Evolutionary conservation across 768 basidiomycete genomes (phyloP).

Genomic region (Hericium alpestre): DNA sequence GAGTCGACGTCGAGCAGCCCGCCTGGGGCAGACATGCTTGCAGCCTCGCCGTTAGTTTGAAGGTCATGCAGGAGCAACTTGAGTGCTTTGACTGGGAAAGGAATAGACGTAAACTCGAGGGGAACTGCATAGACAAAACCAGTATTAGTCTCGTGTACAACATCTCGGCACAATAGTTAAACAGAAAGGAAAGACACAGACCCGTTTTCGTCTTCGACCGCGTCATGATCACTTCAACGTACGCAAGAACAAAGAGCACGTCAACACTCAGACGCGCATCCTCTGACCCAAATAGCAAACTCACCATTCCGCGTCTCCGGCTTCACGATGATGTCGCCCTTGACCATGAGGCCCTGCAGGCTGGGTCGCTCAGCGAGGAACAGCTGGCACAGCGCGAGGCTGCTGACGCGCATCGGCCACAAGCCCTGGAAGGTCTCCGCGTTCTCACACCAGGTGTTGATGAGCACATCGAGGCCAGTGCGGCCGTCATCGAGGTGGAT

Average conservation of each 20-base stretch:
- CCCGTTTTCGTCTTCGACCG: constrained; percentile 81
- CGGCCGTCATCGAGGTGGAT: constrained; percentile 43
- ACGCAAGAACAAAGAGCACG: background rate
- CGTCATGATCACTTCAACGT: constrained; percentile 81
- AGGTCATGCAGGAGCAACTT: constrained; percentile 83
- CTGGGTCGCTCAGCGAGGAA: constrained; percentile 56
- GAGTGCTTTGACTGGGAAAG: constrained; percentile 87
- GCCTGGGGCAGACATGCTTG: constrained; percentile 50
- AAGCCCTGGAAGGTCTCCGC: constrained; percentile 90
- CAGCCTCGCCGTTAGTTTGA: constrained; percentile 66
- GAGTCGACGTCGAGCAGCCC: constrained; percentile 48
- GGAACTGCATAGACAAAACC: constrained; percentile 44
- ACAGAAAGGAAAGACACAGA: constrained; percentile 28
- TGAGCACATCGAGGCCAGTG: constrained; percentile 73
- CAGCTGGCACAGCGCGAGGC: constrained; percentile 68
- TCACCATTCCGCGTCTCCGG: constrained; percentile 73
- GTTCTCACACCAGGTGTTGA: constrained; percentile 91
- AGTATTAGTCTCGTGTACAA: constrained; percentile 11
- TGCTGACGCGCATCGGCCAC: constrained; percentile 85
- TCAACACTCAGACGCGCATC: background rate
- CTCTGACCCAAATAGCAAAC: constrained; percentile 17
- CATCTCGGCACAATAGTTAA: background rate
- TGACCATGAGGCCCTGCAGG: constrained; percentile 62
- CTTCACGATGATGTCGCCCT: constrained; percentile 85
- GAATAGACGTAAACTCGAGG: constrained; percentile 72